Evolutionary conservation across 192 early-diverging fungal genomes (phyloP).

Genomic region (Backusella morwellensis): DNA sequence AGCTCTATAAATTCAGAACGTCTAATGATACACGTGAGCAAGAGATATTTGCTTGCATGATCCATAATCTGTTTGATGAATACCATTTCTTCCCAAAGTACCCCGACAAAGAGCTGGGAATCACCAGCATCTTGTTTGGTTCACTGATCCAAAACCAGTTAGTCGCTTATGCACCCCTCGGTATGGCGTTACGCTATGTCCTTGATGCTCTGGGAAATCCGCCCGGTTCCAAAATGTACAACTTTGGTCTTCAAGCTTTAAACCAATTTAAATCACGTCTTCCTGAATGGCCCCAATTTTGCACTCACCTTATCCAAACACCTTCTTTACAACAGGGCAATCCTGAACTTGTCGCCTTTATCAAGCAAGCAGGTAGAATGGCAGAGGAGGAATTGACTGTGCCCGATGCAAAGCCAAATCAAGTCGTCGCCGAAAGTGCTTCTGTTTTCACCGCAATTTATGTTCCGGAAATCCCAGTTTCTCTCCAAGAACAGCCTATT

Average conservation of each 20-base stretch:
- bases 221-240: constrained; percentile 78
- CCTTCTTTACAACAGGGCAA: constrained; percentile 74
- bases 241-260: constrained; percentile 87
- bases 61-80: constrained; percentile 94
- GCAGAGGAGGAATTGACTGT: not conserved
- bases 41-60: constrained; percentile 87
- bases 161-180: constrained; percentile 73
- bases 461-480: constrained; percentile 11
- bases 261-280: constrained; percentile 81
- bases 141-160: constrained; percentile 86
- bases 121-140: constrained; percentile 91
- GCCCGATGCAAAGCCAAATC: constrained; percentile 1
- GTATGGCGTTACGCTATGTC: constrained; percentile 88
- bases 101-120: constrained; percentile 86
- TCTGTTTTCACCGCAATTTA: constrained; percentile 23
- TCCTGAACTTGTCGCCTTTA: constrained; percentile 69
- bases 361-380: constrained; percentile 48
- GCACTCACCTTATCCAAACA: constrained; percentile 80
- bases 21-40: constrained; percentile 73
- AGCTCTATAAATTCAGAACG: constrained; percentile 76
- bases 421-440: not conserved
- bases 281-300: constrained; percentile 89
- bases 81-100: constrained; percentile 94
- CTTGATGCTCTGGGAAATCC: constrained; percentile 83
- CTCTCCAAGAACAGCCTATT: not conserved